Evolutionary conservation across 2,329 filamentous ascomycete genomes (phyloP).

Genomic region (Sporothrix curviconia): DNA sequence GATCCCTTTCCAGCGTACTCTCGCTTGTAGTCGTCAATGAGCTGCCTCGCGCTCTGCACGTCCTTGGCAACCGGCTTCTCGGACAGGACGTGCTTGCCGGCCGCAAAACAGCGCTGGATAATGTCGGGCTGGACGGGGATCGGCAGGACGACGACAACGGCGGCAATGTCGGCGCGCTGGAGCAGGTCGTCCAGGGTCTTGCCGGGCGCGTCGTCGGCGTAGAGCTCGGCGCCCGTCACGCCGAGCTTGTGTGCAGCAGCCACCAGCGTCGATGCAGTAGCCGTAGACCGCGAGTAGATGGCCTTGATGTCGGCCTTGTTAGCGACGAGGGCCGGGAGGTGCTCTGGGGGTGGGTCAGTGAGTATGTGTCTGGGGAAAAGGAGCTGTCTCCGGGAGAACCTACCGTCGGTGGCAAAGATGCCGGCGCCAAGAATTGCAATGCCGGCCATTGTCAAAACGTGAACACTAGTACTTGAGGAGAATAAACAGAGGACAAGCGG

Average conservation of each 20-base stretch:
- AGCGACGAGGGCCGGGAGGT: not conserved
- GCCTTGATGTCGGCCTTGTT: constrained; percentile 5
- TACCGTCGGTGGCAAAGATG: constrained; percentile 4
- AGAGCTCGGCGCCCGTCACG: not conserved
- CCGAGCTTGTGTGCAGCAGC: not conserved
- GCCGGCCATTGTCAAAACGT: constrained; percentile 2
- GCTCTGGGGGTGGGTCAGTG: not conserved
- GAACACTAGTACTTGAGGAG: too few species aligned
- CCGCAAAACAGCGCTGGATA: not conserved
- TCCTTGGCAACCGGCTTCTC: not conserved
- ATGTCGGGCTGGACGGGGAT: not conserved
- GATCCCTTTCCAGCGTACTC: not conserved
- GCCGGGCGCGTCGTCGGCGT: not conserved
- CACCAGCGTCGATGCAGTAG: not conserved
- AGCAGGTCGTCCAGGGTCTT: not conserved
- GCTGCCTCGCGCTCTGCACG: not conserved
- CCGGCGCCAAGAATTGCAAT: not conserved
- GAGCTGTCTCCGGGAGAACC: too few species aligned
- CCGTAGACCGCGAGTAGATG: not conserved
- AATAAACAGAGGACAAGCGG: too few species aligned
- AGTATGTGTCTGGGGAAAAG: too few species aligned
- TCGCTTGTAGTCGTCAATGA: not conserved
- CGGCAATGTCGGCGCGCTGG: not conserved
- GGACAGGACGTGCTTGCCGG: not conserved
- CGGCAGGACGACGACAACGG: not conserved